phyloP scores from a whole-genome alignment of 2,329 filamentous ascomycete species.

The Chaetothyriales sp. region DNA sequence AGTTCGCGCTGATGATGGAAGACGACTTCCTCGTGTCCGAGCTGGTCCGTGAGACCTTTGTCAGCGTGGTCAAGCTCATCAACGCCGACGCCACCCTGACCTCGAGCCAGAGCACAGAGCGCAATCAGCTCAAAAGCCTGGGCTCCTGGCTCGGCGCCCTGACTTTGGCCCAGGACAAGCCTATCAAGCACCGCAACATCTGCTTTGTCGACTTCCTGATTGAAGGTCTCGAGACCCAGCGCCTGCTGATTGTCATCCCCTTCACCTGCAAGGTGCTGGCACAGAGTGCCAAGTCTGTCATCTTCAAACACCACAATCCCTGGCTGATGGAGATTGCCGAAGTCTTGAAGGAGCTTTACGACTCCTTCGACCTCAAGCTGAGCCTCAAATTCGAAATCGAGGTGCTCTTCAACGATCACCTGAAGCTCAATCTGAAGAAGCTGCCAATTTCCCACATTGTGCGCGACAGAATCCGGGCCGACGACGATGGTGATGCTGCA shows the following conservation, averaged over 20 bases:
- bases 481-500: slow-evolving; percentile 26
- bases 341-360: slow-evolving; percentile 82
- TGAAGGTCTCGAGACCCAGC: slow-evolving; percentile 84
- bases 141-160: slow-evolving; percentile 86
- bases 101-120: slow-evolving; percentile 55
- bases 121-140: slow-evolving; percentile 81
- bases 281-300: slow-evolving; percentile 68
- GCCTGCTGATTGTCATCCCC: slow-evolving; percentile 81
- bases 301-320: slow-evolving; percentile 89
- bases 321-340: slow-evolving; percentile 96
- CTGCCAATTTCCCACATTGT: slow-evolving; percentile 82
- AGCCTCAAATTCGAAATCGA: slow-evolving; percentile 99
- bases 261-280: slow-evolving; percentile 94
- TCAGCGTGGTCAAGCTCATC: slow-evolving; percentile 70
- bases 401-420: slow-evolving; percentile 72
- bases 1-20: slow-evolving; percentile 71
- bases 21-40: slow-evolving; percentile 70
- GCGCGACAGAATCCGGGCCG: slow-evolving; percentile 42
- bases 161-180: slow-evolving; percentile 84
- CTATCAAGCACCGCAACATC: slow-evolving; percentile 91
- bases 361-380: slow-evolving; percentile 82
- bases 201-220: slow-evolving; percentile 92
- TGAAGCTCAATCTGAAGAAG: slow-evolving; percentile 81
- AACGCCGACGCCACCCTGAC: slow-evolving; percentile 81
- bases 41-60: slow-evolving; percentile 84